Conservation (phyloP, 768 basidiomycete species). For the Tylopilus balloui region DNA sequence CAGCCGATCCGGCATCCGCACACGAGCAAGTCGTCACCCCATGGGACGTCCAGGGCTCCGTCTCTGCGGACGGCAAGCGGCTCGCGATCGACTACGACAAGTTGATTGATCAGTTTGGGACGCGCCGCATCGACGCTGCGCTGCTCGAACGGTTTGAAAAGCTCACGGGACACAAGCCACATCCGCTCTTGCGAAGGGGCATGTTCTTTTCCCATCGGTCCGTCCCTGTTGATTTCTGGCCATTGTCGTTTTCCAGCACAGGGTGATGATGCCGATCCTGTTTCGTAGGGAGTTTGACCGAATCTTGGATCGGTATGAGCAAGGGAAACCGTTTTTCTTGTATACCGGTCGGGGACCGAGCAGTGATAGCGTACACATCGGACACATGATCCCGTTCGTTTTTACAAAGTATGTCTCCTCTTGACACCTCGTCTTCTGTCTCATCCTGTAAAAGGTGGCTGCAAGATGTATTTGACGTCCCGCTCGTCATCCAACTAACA, state of each 20-base stretch:
- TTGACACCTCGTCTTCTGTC: not conserved
- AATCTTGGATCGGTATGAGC: conserved; percentile 93
- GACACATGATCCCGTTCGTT: conserved; percentile 95
- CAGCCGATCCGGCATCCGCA: conserved; percentile 25
- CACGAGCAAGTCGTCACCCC: conserved; percentile 87
- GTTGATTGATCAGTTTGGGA: conserved; percentile 90
- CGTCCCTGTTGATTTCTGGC: conserved; percentile 18
- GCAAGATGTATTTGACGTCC: conserved; percentile 93
- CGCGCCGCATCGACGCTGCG: conserved; percentile 68
- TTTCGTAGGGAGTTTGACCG: conserved; percentile 77
- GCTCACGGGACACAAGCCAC: conserved; percentile 83
- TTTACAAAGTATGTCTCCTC: conserved; percentile 80
- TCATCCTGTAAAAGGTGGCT: conserved; percentile 63
- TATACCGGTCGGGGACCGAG: conserved; percentile 98
- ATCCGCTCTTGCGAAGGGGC: conserved; percentile 82
- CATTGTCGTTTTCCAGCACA: not conserved
- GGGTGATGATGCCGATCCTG: not conserved
- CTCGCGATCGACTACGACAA: conserved; percentile 96
- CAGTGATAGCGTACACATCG: conserved; percentile 95
- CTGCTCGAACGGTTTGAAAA: conserved; percentile 86
- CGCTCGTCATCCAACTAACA: conserved; percentile 92
- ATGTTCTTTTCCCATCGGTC: conserved; percentile 99
- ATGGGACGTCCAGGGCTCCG: conserved; percentile 94
- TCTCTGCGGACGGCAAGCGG: conserved; percentile 84
- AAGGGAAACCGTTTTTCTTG: conserved; percentile 95